Conservation (phyloP, 1,284 basidiomycete species). For the Abortiporus biennis region DNA sequence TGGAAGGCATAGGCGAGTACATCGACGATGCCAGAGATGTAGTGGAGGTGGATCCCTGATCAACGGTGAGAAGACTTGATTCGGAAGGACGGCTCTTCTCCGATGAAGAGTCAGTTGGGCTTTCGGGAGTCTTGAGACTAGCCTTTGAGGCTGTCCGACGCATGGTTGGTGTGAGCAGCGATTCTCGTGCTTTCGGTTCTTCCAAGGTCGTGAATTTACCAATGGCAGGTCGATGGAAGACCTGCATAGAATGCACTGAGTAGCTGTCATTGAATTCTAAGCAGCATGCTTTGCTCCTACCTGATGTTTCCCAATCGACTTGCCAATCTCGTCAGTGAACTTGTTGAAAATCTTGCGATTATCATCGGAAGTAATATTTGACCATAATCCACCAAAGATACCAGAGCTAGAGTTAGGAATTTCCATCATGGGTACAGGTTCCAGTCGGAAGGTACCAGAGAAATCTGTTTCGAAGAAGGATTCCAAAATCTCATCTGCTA, state of each 20-base stretch:
- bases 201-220: slow-evolving; percentile 78
- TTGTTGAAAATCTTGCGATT: slow-evolving; percentile 84
- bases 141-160: slow-evolving; percentile 52
- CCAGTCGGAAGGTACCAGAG: slow-evolving; percentile 80
- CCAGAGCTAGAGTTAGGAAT: slow-evolving; percentile 52
- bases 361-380: slow-evolving; percentile 81
- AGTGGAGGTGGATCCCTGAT: slow-evolving; percentile 11
- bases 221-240: slow-evolving; percentile 77
- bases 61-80: slow-evolving; percentile 17
- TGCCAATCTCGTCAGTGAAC: slow-evolving; percentile 89
- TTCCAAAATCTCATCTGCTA: slow-evolving; percentile 92
- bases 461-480: slow-evolving; percentile 92
- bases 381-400: slow-evolving; percentile 82
- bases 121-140: slow-evolving; percentile 33
- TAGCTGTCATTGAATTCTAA: not conserved
- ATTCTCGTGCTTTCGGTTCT: slow-evolving; percentile 86
- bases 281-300: slow-evolving; percentile 36
- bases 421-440: slow-evolving; percentile 63
- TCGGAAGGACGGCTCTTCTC: slow-evolving; percentile 12
- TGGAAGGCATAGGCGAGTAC: slow-evolving; percentile 55
- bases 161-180: slow-evolving; percentile 68
- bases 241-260: slow-evolving; percentile 29
- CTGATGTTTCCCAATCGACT: slow-evolving; percentile 88
- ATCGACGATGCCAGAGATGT: slow-evolving; percentile 13
- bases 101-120: slow-evolving; percentile 5